These are phyloP conservation scores for Komagataella pastoris DNA, from an alignment of 805 yeast species.

Conservation along the genomic window DNA sequence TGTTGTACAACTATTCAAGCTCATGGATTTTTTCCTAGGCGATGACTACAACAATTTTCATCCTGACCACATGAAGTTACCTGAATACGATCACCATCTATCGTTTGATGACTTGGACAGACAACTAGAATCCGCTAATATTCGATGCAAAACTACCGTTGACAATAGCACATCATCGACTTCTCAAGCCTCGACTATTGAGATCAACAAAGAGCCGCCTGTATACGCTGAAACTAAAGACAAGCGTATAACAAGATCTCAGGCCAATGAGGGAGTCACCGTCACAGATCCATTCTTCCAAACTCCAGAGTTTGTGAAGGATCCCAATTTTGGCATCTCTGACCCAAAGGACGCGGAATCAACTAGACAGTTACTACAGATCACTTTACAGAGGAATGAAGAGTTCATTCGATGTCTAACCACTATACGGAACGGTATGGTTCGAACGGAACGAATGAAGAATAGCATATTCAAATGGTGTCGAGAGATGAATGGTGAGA, in stretches of 20 bases:
- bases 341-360: constrained; percentile 48
- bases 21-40: constrained; percentile 73
- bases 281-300: constrained; percentile 51
- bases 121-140: constrained; percentile 7
- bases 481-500: constrained; percentile 61
- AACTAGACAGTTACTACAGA: constrained; percentile 61
- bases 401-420: constrained; percentile 75
- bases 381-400: constrained; percentile 68
- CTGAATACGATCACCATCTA: constrained; percentile 57
- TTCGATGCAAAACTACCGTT: constrained; percentile 7
- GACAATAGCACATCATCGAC: background rate
- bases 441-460: constrained; percentile 67
- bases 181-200: constrained; percentile 2
- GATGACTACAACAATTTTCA: constrained; percentile 65
- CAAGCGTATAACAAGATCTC: constrained; percentile 7
- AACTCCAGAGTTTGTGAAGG: constrained; percentile 34
- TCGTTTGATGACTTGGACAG: constrained; percentile 12
- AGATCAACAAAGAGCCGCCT: constrained; percentile 7
- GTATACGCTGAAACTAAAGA: constrained; percentile 5
- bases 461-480: constrained; percentile 72
- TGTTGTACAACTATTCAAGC: constrained; percentile 54
- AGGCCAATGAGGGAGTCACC: constrained; percentile 4
- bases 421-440: constrained; percentile 61
- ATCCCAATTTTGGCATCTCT: constrained; percentile 35
- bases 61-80: constrained; percentile 52